Base-by-base conservation (phyloP, 78 protist genomes). In the Dictyostelium firmibasis region DNA sequence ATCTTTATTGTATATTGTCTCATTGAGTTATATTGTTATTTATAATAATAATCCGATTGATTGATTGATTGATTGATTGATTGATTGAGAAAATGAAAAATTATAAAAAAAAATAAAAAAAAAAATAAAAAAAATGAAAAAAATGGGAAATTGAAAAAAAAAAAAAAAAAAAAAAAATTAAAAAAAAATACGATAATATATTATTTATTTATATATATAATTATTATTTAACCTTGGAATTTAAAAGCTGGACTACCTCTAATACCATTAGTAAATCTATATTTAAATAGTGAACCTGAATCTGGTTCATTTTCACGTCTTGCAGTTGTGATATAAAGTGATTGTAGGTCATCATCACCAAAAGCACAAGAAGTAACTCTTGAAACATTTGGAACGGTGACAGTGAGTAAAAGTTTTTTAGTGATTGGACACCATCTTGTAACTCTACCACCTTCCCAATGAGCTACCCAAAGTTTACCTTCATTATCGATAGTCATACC, bases 401-500 rank as follows among this genome's bases (percentile, higher is more conserved):
- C 84, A 4, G 36, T 64, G 0, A 84, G 2, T 18, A 84, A 31
- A 7, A 60, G 25, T 11, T 25, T 11, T 36, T 70, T 64, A 31
- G 75, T 89, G 27, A 36, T 38, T 38, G 97, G 97, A 53, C 91
- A 70, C 86, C 85, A 79, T 16, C 92, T 23, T 8, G 95, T 89
- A 29, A 95, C 95, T 44, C 78, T n/a, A 53, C 84, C 85, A n/a
- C 95, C 97, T 1, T 86, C 89, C 18, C 47, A 89, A 64, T 85
- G 92, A 13, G 95, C 94, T 11, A 95, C 41, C 97, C 97, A 95
- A 3, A 95, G 78, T 11, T 27, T 72, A 41, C 95, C 97, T 35
- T 89, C 76, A 14, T 27, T 16, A 64, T 87, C 93, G 6, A 87
- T 87, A 0, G 93, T 87, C 93, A 87, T 87, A 11, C 93, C 93